phyloP scores from a whole-genome alignment of 495 filamentous ascomycete species.

The Clavariopsis aquatica region DNA sequence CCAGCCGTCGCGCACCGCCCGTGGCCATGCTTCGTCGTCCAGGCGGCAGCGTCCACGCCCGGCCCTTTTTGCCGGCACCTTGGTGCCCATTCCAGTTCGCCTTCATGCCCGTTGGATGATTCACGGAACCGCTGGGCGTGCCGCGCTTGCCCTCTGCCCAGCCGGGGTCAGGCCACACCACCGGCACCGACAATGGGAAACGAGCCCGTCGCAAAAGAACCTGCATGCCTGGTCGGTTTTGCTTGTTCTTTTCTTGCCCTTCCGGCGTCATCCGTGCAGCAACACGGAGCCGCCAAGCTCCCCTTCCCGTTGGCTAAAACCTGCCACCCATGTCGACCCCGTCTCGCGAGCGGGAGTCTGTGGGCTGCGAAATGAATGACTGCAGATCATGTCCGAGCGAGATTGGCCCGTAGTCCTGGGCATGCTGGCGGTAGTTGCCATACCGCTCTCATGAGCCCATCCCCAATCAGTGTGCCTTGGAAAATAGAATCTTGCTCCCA shows the following conservation, averaged over 20 bases:
- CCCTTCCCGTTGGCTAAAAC: slow-evolving; percentile 34
- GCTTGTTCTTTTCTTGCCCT: slow-evolving; percentile 22
- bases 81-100: slow-evolving; percentile 20
- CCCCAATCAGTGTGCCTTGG: slow-evolving; percentile 7
- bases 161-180: slow-evolving; percentile 3
- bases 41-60: no score
- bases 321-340: slow-evolving; percentile 13
- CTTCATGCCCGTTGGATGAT: slow-evolving; percentile 28
- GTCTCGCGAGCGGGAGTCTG: slow-evolving; percentile 26
- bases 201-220: slow-evolving; percentile 26
- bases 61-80: slow-evolving; percentile 7
- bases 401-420: slow-evolving; percentile 7
- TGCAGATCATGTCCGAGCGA: slow-evolving; percentile 27
- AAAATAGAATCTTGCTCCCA: slow-evolving; percentile 28
- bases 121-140: slow-evolving; percentile 29
- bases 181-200: slow-evolving; percentile 20
- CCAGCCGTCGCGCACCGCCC: slow-evolving; percentile 22
- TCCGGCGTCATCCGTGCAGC: slow-evolving; percentile 37
- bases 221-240: slow-evolving; percentile 23
- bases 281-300: slow-evolving; percentile 22
- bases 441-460: neutral
- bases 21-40: no score
- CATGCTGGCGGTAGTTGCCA: slow-evolving; percentile 14
- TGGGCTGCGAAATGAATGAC: slow-evolving; percentile 11
- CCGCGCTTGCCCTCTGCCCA: slow-evolving; percentile 10